phyloP scores from a whole-genome alignment of 345 rosid genomes.

The Limnanthes douglasii region DNA sequence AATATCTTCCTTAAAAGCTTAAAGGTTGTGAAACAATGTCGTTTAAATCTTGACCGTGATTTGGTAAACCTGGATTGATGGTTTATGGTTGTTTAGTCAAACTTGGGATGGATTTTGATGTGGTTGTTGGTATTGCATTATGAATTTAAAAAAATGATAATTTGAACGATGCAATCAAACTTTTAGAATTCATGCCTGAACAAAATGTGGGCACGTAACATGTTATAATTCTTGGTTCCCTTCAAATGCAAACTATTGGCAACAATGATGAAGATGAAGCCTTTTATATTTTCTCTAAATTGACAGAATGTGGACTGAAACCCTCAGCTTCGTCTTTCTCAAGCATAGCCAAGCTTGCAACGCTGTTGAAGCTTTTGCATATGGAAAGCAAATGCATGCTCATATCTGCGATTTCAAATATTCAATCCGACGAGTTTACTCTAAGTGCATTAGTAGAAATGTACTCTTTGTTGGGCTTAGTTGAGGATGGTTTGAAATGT shows the following conservation, averaged over 20 bases:
- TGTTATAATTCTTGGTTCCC: slow-evolving; percentile 34
- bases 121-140: slow-evolving; percentile 36
- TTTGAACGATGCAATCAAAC: slow-evolving; percentile 15
- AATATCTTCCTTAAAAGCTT: slow-evolving; percentile 33
- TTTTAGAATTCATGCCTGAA: slow-evolving; percentile 19
- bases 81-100: slow-evolving; percentile 25
- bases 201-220: slow-evolving; percentile 34
- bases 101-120: slow-evolving; percentile 24
- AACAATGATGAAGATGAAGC: slow-evolving; percentile 18
- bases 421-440: slow-evolving; percentile 38
- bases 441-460: slow-evolving; percentile 30
- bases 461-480: slow-evolving; percentile 28
- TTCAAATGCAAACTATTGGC: slow-evolving; percentile 11
- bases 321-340: slow-evolving; percentile 34
- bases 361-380: slow-evolving; percentile 15
- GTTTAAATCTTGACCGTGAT: slow-evolving; percentile 12
- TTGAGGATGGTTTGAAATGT: slow-evolving; percentile 27
- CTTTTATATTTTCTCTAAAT: slow-evolving; percentile 22
- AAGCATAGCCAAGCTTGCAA: slow-evolving; percentile 28
- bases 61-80: slow-evolving; percentile 19
- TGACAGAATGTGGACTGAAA: slow-evolving; percentile 23
- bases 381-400: slow-evolving; percentile 36
- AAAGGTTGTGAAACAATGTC: slow-evolving; percentile 19
- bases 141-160: slow-evolving; percentile 32
- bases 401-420: slow-evolving; percentile 23